phyloP scores from a whole-genome alignment of 176 grass and related monocot genomes.

The Musa itinerans region DNA sequence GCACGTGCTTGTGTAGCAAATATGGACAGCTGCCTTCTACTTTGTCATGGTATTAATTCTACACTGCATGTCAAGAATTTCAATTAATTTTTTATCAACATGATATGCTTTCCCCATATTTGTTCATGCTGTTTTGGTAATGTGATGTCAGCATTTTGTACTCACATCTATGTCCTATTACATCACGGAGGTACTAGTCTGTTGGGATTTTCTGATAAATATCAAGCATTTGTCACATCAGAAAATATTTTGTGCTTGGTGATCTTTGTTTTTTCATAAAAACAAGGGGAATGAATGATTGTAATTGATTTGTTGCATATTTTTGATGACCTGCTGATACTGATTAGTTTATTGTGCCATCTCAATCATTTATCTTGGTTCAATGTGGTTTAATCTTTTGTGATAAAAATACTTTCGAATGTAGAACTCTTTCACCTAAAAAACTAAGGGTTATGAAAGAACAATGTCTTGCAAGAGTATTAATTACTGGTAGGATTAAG shows the following conservation, averaged over 20 bases:
- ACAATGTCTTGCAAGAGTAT: not conserved
- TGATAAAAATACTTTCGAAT: too few relatives aligned
- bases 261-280: not conserved
- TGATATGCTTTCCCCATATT: not conserved
- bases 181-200: not conserved
- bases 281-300: not conserved
- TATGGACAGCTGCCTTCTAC: slow-evolving; percentile 67
- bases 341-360: not conserved
- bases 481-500: not conserved
- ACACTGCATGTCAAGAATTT: slow-evolving; percentile 1
- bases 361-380: too few relatives aligned
- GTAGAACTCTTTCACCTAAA: not conserved
- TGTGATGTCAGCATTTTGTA: not conserved
- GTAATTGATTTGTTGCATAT: not conserved
- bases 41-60: slow-evolving; percentile 52
- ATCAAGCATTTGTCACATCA: not conserved
- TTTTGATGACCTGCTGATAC: not conserved
- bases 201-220: not conserved
- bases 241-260: not conserved
- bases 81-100: not conserved
- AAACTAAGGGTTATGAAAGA: not conserved
- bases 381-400: too few relatives aligned
- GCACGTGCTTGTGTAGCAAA: slow-evolving; percentile 50
- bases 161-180: not conserved
- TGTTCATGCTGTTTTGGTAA: not conserved